A percentile compares a stretch with the other conserved stretches of the same genome.
Conservation (phyloP, 1,284 basidiomycete species). For the Tilletia walkeri region DNA sequence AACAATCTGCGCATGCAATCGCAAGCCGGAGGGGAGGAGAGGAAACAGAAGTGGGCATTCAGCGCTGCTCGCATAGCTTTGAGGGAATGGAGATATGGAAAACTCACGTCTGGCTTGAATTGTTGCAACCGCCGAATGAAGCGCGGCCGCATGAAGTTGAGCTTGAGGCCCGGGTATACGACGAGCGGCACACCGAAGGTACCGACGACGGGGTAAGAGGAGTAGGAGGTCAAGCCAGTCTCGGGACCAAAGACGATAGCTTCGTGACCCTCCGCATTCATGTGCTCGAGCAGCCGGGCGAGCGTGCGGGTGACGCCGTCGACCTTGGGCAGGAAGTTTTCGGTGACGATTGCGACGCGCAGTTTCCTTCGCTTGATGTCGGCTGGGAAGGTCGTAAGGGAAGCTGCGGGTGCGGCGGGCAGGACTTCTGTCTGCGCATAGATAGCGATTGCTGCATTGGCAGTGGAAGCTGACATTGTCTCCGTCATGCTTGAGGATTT, state of each 20-base stretch:
- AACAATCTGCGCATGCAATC: constrained; percentile 19
- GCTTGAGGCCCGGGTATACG: constrained; percentile 63
- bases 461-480: not conserved
- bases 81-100: not conserved
- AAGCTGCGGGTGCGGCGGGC: not conserved
- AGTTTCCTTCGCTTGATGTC: constrained; percentile 50
- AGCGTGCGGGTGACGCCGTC: constrained; percentile 64
- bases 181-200: constrained; percentile 63
- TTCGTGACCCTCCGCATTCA: constrained; percentile 62
- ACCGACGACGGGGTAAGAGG: constrained; percentile 62
- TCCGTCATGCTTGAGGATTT: not conserved
- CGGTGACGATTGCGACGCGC: constrained; percentile 57
- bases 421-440: not conserved
- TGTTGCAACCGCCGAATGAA: constrained; percentile 59
- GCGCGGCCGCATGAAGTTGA: constrained; percentile 64
- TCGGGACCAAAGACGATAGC: constrained; percentile 63
- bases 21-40: too few relatives aligned
- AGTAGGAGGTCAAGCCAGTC: constrained; percentile 61
- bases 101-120: constrained; percentile 61
- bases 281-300: constrained; percentile 62
- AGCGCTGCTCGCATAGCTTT: too few relatives aligned
- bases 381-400: constrained; percentile 10
- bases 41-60: too few relatives aligned
- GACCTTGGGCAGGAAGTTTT: constrained; percentile 64
- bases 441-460: not conserved